phyloP scores from a whole-genome alignment of 371 early-diverging fungal species.

The Dinochytrium kinnereticum region DNA sequence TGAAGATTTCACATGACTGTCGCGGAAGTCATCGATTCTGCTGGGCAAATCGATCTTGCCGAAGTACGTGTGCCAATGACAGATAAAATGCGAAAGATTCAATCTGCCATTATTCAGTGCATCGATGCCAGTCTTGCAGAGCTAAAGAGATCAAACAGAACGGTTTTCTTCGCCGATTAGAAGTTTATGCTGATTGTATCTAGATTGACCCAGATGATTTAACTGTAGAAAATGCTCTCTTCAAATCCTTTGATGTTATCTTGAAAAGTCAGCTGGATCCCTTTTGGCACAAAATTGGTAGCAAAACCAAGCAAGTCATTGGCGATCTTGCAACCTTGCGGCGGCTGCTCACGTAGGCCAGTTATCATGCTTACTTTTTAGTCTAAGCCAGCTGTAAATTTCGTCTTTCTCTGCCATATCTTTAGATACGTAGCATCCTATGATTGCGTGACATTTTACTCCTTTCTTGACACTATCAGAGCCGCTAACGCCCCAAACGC shows the following conservation, averaged over 20 bases:
- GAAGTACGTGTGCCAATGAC: constrained; percentile 87
- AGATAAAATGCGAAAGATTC: constrained; percentile 79
- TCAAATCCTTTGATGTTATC: constrained; percentile 78
- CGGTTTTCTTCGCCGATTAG: constrained; percentile 37
- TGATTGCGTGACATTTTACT: constrained; percentile 88
- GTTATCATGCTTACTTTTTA: neutral
- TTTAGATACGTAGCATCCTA: constrained; percentile 72
- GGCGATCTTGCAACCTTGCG: constrained; percentile 76
- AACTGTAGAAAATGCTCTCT: constrained; percentile 84
- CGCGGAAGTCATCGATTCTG: constrained; percentile 58
- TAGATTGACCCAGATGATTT: constrained; percentile 72
- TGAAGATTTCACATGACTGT: constrained; percentile 77
- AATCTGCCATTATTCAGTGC: constrained; percentile 84
- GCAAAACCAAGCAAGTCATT: constrained; percentile 76
- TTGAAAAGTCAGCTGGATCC: constrained; percentile 80
- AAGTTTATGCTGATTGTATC: neutral
- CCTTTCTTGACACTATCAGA: constrained; percentile 82
- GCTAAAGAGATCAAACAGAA: constrained; percentile 68
- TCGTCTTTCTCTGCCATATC: no score
- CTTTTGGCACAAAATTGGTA: constrained; percentile 84
- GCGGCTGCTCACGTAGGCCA: constrained; percentile 62
- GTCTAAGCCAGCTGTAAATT: constrained; percentile 1
- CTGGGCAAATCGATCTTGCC: constrained; percentile 64
- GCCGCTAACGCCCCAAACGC: constrained; percentile 52
- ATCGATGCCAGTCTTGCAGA: constrained; percentile 81